phyloP scores from a whole-genome alignment of 2,329 filamentous ascomycete genomes.

The Fusarium anguioides region DNA sequence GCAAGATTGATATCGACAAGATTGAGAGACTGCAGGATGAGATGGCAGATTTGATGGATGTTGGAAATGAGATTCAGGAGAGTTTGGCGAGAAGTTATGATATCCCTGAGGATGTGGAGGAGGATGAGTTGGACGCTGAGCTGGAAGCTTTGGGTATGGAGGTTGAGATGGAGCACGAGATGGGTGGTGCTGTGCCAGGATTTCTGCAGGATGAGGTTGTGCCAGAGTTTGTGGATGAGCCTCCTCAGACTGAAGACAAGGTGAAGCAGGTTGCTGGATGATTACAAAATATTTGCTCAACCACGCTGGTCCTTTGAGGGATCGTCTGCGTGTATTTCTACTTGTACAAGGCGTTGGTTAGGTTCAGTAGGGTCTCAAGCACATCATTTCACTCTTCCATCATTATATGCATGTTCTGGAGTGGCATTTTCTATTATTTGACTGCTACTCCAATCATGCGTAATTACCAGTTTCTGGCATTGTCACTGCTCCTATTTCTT shows the following conservation, averaged over 20 bases:
- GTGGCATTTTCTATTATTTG: neutral
- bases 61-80: slow-evolving; percentile 98
- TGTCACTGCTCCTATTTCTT: slow-evolving; percentile 5
- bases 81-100: slow-evolving; percentile 92
- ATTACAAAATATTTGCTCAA: neutral
- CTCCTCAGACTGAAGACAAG: slow-evolving; percentile 77
- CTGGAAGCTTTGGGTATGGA: slow-evolving; percentile 94
- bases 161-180: slow-evolving; percentile 82
- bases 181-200: slow-evolving; percentile 75
- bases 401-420: neutral
- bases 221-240: slow-evolving; percentile 92
- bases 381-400: slow-evolving; percentile 21
- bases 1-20: slow-evolving; percentile 96
- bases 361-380: slow-evolving; percentile 34
- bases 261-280: slow-evolving; percentile 81
- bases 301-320: neutral
- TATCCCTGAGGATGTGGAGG: slow-evolving; percentile 95
- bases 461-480: neutral
- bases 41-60: slow-evolving; percentile 97
- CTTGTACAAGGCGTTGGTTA: slow-evolving; percentile 40
- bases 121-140: slow-evolving; percentile 95
- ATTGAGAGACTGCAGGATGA: slow-evolving; percentile 98
- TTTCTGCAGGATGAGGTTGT: slow-evolving; percentile 90
- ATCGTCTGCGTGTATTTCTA: neutral
- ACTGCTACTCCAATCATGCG: neutral